Percentiles rank a stretch among this genome's conserved stretches.
These are phyloP conservation scores for Chlorella sp. DNA, from an alignment of 139 green algal species.

Conservation along the genomic window DNA sequence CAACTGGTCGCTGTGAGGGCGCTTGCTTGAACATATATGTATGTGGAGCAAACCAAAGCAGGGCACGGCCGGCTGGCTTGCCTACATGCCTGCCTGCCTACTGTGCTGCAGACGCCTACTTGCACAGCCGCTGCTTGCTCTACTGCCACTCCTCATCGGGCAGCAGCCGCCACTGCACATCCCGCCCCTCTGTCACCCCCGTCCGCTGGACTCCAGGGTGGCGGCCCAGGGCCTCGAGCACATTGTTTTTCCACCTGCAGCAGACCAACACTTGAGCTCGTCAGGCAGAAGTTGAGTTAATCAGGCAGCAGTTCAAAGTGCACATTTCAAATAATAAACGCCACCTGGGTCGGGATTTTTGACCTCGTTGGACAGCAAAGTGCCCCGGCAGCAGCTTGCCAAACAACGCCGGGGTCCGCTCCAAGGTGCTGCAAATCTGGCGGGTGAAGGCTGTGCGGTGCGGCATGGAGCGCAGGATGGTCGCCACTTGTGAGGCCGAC, in stretches of 20 bases:
- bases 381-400: neutral
- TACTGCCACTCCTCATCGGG: neutral
- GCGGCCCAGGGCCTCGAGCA: neutral
- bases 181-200: neutral
- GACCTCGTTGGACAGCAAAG: neutral
- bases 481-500: neutral
- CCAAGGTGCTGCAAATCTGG: neutral
- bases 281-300: too few relatives aligned
- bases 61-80: too few relatives aligned
- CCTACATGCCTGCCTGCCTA: neutral
- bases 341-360: neutral
- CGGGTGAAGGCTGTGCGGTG: neutral
- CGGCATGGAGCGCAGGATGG: neutral
- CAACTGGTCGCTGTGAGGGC: too few relatives aligned
- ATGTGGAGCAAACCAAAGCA: too few relatives aligned
- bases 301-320: too few relatives aligned
- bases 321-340: too few relatives aligned
- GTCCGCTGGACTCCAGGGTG: neutral
- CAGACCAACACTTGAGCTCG: neutral
- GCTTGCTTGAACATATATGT: too few relatives aligned
- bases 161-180: neutral
- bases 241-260: neutral
- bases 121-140: neutral
- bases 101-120: too few relatives aligned
- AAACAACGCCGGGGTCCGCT: neutral